phyloP scores from a whole-genome alignment of 768 basidiomycete genomes.

The Amanita muscaria region DNA sequence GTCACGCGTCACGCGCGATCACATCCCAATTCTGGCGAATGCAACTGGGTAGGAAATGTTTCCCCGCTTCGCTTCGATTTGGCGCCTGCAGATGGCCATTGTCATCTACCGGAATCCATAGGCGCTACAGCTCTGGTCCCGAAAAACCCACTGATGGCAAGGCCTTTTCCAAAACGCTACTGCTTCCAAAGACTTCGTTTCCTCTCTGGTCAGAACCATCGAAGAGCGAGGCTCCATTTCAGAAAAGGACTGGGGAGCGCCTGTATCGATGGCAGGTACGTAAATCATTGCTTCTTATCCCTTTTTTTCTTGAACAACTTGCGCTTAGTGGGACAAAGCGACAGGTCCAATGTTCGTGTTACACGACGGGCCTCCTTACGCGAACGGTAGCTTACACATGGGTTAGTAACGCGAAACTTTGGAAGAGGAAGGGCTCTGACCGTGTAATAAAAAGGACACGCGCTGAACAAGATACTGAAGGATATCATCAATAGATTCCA shows the following conservation, averaged over 20 bases:
- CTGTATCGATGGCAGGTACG: constrained; percentile 76
- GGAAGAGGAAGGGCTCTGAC: background rate
- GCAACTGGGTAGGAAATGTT: too few relatives aligned
- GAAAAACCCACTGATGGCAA: constrained; percentile 23
- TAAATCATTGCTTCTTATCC: constrained; percentile 6
- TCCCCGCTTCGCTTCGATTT: background rate
- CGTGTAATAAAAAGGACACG: constrained; percentile 67
- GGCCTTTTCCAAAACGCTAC: constrained; percentile 48
- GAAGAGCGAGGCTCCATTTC: constrained; percentile 51
- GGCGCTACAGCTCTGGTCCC: background rate
- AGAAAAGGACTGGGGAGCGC: constrained; percentile 55
- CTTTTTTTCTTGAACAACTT: background rate
- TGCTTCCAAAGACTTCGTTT: constrained; percentile 77
- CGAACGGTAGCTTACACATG: constrained; percentile 93
- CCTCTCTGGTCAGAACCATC: constrained; percentile 61
- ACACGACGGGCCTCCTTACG: constrained; percentile 96
- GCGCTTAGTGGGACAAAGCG: constrained; percentile 50
- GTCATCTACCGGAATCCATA: background rate
- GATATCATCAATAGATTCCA: constrained; percentile 92
- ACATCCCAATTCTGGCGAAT: too few relatives aligned
- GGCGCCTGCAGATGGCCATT: background rate
- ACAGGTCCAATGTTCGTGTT: constrained; percentile 70
- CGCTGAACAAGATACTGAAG: constrained; percentile 92
- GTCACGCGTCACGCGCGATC: too few relatives aligned
- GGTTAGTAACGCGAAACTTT: constrained; percentile 38